Percentiles rank a stretch among this genome's conserved stretches.
phyloP scores from a whole-genome alignment of 176 grass and related monocot species.

The Saccharum officinarum region DNA sequence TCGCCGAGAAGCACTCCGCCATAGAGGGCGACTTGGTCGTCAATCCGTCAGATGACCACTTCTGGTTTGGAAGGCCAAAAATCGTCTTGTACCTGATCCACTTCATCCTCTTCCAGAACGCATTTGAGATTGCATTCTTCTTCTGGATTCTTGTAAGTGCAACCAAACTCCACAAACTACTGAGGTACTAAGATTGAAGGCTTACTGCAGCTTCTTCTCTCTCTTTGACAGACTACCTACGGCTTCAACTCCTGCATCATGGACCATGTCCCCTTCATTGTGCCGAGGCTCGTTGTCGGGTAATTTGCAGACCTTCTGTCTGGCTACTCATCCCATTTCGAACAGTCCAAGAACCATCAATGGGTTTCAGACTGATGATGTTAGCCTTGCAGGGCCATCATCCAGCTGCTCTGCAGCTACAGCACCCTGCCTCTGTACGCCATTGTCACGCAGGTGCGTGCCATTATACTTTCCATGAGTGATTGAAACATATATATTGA shows the following conservation, averaged over 20 bases:
- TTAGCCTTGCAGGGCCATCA: slow-evolving; percentile 44
- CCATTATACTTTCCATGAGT: not conserved
- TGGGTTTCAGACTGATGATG: not conserved
- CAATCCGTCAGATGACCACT: slow-evolving; percentile 82
- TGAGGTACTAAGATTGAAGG: not conserved
- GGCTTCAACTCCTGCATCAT: slow-evolving; percentile 94
- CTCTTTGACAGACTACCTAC: slow-evolving; percentile 60
- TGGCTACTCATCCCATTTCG: not conserved
- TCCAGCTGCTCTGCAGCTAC: slow-evolving; percentile 90
- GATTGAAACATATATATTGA: not conserved
- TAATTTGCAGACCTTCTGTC: slow-evolving; percentile 4
- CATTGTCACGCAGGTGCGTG: slow-evolving; percentile 77
- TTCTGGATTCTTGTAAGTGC: slow-evolving; percentile 92
- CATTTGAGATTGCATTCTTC: slow-evolving; percentile 92
- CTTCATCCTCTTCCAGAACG: slow-evolving; percentile 94
- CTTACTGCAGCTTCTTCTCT: not conserved
- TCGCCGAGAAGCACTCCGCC: slow-evolving; percentile 79
- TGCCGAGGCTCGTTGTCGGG: slow-evolving; percentile 80
- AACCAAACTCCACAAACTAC: not conserved
- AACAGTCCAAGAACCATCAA: not conserved
- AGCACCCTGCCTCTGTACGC: slow-evolving; percentile 90
- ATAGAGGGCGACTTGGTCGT: slow-evolving; percentile 80
- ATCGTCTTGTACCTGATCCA: slow-evolving; percentile 85
- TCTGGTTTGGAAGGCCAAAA: slow-evolving; percentile 69
- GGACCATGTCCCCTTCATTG: slow-evolving; percentile 67